Conservation (phyloP, 805 yeast species). For the Saturnispora sekii region DNA sequence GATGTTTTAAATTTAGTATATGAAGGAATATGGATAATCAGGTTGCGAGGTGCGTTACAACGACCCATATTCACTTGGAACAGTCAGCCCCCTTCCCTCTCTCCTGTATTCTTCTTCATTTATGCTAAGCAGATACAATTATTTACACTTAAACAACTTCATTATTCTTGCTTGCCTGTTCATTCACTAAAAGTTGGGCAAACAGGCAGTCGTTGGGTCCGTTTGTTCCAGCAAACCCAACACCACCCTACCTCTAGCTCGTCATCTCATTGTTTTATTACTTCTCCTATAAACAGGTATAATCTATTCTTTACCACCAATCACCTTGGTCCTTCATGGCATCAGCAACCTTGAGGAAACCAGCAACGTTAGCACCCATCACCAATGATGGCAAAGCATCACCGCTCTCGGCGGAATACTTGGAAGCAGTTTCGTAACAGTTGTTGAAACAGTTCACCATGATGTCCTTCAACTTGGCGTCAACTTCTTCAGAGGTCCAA, state of each 20-base stretch:
- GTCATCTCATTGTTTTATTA: background rate
- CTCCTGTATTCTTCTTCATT: too few relatives aligned
- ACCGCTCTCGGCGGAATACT: constrained; percentile 62
- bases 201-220: too few relatives aligned
- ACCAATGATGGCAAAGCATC: constrained; percentile 84
- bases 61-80: too few relatives aligned
- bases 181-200: too few relatives aligned
- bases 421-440: constrained; percentile 80
- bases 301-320: constrained; percentile 24
- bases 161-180: too few relatives aligned
- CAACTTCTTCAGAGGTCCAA: constrained; percentile 93
- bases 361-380: constrained; percentile 98
- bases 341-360: constrained; percentile 96
- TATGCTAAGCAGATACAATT: too few relatives aligned
- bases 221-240: too few relatives aligned
- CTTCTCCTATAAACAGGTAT: background rate
- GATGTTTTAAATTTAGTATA: too few relatives aligned
- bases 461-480: constrained; percentile 78
- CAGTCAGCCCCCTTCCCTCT: too few relatives aligned
- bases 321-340: constrained; percentile 99
- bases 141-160: too few relatives aligned
- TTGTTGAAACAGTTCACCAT: constrained; percentile 89
- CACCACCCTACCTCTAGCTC: background rate
- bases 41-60: too few relatives aligned
- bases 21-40: too few relatives aligned